A percentile compares a stretch with the other conserved stretches of the same genome.
phyloP scores from a whole-genome alignment of 108 stramenopile species.

The Fistulifera pelliculosa region DNA sequence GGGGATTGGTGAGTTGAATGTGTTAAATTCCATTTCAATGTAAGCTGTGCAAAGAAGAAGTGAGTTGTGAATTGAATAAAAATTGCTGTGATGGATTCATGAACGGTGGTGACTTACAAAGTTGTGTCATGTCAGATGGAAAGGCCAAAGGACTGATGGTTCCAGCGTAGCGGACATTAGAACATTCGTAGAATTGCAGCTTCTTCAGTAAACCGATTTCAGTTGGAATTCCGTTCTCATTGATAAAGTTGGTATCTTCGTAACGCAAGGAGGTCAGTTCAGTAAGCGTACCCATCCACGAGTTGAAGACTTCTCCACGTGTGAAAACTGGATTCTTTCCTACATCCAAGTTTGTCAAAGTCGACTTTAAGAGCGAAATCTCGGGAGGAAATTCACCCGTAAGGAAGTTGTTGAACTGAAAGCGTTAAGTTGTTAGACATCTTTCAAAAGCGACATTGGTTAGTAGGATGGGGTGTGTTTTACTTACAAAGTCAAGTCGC shows the following conservation, averaged over 20 bases:
- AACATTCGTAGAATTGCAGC: conserved; percentile 21
- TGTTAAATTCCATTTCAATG: conserved; percentile 22
- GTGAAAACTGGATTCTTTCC: conserved; percentile 13
- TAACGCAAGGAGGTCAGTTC: background rate
- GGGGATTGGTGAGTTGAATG: conserved; percentile 29
- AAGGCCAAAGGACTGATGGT: conserved; percentile 2
- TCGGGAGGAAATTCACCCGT: conserved; percentile 29
- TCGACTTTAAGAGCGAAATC: conserved; percentile 10
- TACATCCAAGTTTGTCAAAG: conserved; percentile 3
- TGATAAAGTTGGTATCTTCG: conserved; percentile 8
- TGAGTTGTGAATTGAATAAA: conserved; percentile 4
- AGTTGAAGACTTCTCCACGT: background rate
- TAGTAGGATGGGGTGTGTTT: too few species aligned
- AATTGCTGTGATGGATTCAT: background rate
- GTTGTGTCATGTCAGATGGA: conserved; percentile 7
- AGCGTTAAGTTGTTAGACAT: too few species aligned
- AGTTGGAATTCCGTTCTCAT: conserved; percentile 13
- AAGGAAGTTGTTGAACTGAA: conserved; percentile 21
- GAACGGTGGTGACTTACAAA: conserved; percentile 17
- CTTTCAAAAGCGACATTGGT: too few species aligned
- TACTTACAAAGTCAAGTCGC: too few species aligned
- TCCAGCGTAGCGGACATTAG: conserved; percentile 20
- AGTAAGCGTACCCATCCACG: conserved; percentile 4
- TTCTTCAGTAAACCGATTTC: conserved; percentile 25
- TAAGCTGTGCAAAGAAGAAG: conserved; percentile 12